These are phyloP conservation scores for Niebla homalea DNA, from an alignment of 495 filamentous ascomycete species.

Conservation along the genomic window DNA sequence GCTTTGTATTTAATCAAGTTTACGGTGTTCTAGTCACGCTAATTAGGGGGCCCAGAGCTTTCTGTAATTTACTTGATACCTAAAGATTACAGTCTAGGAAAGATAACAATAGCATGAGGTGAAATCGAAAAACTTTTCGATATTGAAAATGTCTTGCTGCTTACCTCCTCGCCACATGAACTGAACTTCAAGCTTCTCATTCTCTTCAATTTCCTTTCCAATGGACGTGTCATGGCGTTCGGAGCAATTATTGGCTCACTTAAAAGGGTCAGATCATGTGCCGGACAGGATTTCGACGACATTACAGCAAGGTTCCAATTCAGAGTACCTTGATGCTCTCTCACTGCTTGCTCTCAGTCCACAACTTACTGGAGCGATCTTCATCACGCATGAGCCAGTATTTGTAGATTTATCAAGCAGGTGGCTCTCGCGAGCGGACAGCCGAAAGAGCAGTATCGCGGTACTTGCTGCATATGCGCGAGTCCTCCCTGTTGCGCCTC, in stretches of 20 bases:
- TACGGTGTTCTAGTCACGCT: too few relatives aligned
- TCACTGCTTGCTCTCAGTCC: constrained; percentile 53
- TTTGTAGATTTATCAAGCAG: constrained; percentile 69
- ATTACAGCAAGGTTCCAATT: constrained; percentile 47
- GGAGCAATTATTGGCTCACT: not conserved
- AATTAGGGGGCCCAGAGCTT: too few relatives aligned
- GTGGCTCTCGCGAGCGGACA: constrained; percentile 38
- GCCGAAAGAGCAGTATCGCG: constrained; percentile 23
- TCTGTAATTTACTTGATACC: too few relatives aligned
- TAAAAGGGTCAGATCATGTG: constrained; percentile 26
- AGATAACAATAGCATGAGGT: too few relatives aligned
- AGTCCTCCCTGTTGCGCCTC: constrained; percentile 65
- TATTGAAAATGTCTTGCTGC: not conserved
- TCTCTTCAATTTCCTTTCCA: not conserved
- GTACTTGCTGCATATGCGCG: constrained; percentile 62
- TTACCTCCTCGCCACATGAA: not conserved
- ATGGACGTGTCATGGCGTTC: constrained; percentile 12
- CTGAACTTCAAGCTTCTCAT: not conserved
- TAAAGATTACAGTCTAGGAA: too few relatives aligned
- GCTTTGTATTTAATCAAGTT: too few relatives aligned
- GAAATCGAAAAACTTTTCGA: not conserved
- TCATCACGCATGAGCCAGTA: constrained; percentile 52
- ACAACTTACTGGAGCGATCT: constrained; percentile 50
- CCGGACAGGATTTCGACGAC: constrained; percentile 52
- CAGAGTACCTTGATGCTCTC: constrained; percentile 56